Conservation (phyloP, 352 stramenopile genomes). For the Sclerospora graminicola region DNA sequence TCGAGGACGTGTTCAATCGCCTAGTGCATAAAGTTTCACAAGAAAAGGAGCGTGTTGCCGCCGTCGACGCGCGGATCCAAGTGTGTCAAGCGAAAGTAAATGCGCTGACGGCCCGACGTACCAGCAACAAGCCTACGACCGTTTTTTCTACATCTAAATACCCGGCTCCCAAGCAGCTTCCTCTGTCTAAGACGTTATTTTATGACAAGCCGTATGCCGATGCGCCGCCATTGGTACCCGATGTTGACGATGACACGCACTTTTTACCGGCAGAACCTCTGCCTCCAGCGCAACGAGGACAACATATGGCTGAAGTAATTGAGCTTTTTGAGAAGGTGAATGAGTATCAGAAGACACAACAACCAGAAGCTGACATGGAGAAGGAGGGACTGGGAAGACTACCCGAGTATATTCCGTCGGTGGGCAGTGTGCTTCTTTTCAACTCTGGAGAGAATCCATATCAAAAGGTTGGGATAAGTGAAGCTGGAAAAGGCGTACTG, state of each 20-base stretch:
- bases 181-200: conserved; percentile 68
- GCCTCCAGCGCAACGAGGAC: conserved; percentile 53
- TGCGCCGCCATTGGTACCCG: conserved; percentile 47
- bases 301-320: conserved; percentile 73
- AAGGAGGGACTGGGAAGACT: conserved; percentile 71
- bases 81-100: conserved; percentile 82
- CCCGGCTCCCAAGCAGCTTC: conserved; percentile 58
- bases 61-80: conserved; percentile 62
- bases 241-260: conserved; percentile 70
- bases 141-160: conserved; percentile 87
- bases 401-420: conserved; percentile 72
- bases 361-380: conserved; percentile 71
- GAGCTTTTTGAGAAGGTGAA: conserved; percentile 84
- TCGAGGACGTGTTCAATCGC: conserved; percentile 80
- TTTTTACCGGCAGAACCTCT: conserved; percentile 72
- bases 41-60: conserved; percentile 70
- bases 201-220: conserved; percentile 79
- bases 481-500: not conserved
- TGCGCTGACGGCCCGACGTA: conserved; percentile 63
- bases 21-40: conserved; percentile 62
- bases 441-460: conserved; percentile 85
- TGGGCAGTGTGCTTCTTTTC: conserved; percentile 78
- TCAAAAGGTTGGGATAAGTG: conserved; percentile 46
- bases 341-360: conserved; percentile 56
- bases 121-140: conserved; percentile 79